Evolutionary conservation across 495 filamentous ascomycete genomes (phyloP).

Genomic region (Immersiella caudata): DNA sequence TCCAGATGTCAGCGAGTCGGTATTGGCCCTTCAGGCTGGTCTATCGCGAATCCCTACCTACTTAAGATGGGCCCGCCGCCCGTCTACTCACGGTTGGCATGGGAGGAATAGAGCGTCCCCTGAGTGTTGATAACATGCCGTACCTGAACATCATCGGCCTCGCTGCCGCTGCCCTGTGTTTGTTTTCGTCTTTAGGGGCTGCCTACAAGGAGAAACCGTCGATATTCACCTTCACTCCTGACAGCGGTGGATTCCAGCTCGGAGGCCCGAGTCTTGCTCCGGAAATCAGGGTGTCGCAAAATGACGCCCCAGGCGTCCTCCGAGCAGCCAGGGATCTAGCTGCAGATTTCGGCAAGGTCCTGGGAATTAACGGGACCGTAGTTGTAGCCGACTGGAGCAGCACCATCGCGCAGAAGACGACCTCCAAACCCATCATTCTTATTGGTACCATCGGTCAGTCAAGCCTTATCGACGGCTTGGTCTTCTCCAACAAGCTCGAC

Average conservation of each 20-base stretch:
- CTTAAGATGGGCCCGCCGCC: slow-evolving; percentile 8
- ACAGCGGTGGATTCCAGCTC: slow-evolving; percentile 27
- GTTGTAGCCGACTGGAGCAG: slow-evolving; percentile 33
- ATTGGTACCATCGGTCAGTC: slow-evolving; percentile 56
- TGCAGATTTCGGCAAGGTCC: slow-evolving; percentile 56
- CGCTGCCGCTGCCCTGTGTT: slow-evolving; percentile 8
- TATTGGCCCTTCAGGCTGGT: not conserved
- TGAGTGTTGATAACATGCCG: slow-evolving; percentile 8
- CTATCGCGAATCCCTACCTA: not conserved
- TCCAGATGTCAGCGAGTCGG: slow-evolving; percentile 2
- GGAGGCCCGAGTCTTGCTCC: slow-evolving; percentile 31
- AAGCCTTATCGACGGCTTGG: slow-evolving; percentile 50
- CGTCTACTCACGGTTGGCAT: not conserved
- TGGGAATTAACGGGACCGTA: slow-evolving; percentile 45
- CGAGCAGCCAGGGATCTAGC: slow-evolving; percentile 52
- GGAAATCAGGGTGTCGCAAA: slow-evolving; percentile 34
- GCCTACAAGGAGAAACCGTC: slow-evolving; percentile 25
- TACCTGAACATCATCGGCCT: slow-evolving; percentile 18
- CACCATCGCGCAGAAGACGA: slow-evolving; percentile 31
- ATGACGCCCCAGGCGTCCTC: slow-evolving; percentile 52
- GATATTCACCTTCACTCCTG: slow-evolving; percentile 29
- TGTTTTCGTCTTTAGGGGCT: slow-evolving; percentile 10
- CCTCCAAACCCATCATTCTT: slow-evolving; percentile 44
- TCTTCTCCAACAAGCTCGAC: slow-evolving; percentile 53
- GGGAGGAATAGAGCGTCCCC: not conserved